Evolutionary conservation across 140 eudicot genomes (phyloP), one percentile per base, ranked within the genome.

Genomic region (Bidens hawaiensis): DNA sequence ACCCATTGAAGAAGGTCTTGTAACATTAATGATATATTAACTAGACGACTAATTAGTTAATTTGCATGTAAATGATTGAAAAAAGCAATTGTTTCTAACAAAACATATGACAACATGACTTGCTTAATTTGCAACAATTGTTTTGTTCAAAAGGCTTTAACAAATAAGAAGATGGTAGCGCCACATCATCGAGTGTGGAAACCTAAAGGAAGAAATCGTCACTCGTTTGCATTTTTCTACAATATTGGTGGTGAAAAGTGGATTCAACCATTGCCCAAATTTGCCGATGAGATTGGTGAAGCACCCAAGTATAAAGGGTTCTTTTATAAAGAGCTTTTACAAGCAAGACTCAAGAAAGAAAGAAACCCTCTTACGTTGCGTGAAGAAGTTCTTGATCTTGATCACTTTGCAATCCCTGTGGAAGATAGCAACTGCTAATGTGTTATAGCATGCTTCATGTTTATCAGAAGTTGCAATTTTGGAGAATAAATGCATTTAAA

Each of bases 221-320:
- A 72, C 14, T 72, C 71, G 0, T 18, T 72, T 2, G 77, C 65
- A 12, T 72, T 49, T 56, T 62, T 72, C 16, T 40, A 72, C 62
- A 53, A 21, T 15, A 30, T 64, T 28, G 77, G 77, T 9, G 58
- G 65, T 7, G 71, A 72, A 30, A 72, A 72, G 38, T 63, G 77
- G 77, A 54, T 72, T 23, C 71, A 72, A 45, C 77, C 77, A 10
- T 63, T 72, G 60, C 66, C 71, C 9, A 50, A 63, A 21, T 63
- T 72, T 27, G 5, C 71, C 0, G 21, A 9, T 0, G 65, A 72
- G 41, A 64, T 72, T 3, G 42, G 71, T 9, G 70, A 72, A 72
- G 65, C 71, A 38, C 77, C 77, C 16, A 72, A 53, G 65, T 72
- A 72, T 48, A 63, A 56, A 72, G 77, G 77, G 40, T 72, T 72